Evolutionary conservation across 805 yeast genomes (phyloP).

Genomic region (Yarrowia yakushimensis): DNA sequence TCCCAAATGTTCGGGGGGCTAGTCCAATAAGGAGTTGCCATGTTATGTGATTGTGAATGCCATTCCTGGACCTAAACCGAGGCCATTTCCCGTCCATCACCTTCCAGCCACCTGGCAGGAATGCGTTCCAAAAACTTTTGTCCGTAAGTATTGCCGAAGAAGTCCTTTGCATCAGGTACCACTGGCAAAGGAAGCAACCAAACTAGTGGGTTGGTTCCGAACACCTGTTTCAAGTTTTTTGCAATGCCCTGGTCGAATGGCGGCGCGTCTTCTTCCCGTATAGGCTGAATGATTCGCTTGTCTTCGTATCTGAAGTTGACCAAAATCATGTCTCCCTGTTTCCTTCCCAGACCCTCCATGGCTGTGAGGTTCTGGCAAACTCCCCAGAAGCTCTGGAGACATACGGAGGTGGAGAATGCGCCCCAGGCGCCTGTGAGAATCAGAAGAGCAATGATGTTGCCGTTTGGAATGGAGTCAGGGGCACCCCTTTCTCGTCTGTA

Average conservation of each 20-base stretch:
- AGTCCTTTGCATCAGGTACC: background rate
- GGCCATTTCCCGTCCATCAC: conserved; percentile 5
- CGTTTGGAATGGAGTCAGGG: conserved; percentile 36
- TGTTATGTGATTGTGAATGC: background rate
- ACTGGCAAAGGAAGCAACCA: conserved; percentile 35
- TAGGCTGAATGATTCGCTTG: conserved; percentile 46
- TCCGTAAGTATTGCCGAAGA: background rate
- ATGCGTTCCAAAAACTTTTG: background rate
- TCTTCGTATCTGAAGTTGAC: conserved; percentile 44
- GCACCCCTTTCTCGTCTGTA: conserved; percentile 27
- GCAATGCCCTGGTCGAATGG: conserved; percentile 35
- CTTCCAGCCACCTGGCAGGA: background rate
- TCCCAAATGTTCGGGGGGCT: background rate
- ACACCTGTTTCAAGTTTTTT: conserved; percentile 31
- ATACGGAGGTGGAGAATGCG: conserved; percentile 45
- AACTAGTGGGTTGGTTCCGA: conserved; percentile 35
- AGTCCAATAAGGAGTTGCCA: background rate
- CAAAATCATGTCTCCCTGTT: conserved; percentile 34
- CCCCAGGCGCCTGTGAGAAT: conserved; percentile 47
- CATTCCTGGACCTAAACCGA: background rate
- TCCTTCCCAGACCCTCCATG: conserved; percentile 51
- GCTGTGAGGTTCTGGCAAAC: conserved; percentile 52
- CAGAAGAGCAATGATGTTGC: conserved; percentile 50
- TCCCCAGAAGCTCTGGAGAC: conserved; percentile 45
- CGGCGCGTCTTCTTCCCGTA: conserved; percentile 34